Percentiles rank a stretch among this genome's conserved stretches.
Conservation (phyloP, 164 flowering plant species). For the Platanus orientalis region DNA sequence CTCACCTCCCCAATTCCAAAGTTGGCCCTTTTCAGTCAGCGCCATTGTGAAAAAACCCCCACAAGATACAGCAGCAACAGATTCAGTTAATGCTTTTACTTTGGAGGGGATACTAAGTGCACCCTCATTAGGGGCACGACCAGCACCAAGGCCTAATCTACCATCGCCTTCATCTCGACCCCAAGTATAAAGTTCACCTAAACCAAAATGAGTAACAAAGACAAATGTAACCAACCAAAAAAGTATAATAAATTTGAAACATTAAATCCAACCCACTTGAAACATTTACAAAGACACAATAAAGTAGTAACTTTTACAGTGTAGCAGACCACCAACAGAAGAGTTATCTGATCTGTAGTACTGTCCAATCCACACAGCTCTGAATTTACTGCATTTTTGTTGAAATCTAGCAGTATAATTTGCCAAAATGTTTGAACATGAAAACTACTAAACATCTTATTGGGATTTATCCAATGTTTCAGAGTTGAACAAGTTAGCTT, state of each 20-base stretch:
- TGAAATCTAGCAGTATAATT: background rate
- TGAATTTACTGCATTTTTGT: too few relatives aligned
- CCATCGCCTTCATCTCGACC: slow-evolving; percentile 99
- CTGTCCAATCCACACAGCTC: too few relatives aligned
- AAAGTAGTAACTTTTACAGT: too few relatives aligned
- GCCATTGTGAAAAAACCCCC: slow-evolving; percentile 93
- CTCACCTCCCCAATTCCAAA: slow-evolving; percentile 97
- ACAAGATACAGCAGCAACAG: slow-evolving; percentile 72
- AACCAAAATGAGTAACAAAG: slow-evolving; percentile 8
- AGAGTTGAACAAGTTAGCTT: too few relatives aligned
- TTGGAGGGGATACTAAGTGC: slow-evolving; percentile 70
- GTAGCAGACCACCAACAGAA: too few relatives aligned
- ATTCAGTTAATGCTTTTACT: slow-evolving; percentile 65
- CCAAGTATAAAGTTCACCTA: slow-evolving; percentile 87
- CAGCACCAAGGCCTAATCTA: slow-evolving; percentile 83
- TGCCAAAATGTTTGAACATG: background rate
- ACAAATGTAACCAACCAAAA: background rate
- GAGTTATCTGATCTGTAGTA: too few relatives aligned
- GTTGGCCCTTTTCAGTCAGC: slow-evolving; percentile 68
- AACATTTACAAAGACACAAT: background rate
- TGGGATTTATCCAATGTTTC: too few relatives aligned
- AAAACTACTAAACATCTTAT: background rate
- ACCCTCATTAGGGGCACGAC: slow-evolving; percentile 79
- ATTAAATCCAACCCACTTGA: background rate
- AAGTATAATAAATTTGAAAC: background rate